A percentile compares a stretch with the other conserved stretches of the same genome.
Conservation (phyloP, 2,329 filamentous ascomycete species). For the Nemania diffusa region DNA sequence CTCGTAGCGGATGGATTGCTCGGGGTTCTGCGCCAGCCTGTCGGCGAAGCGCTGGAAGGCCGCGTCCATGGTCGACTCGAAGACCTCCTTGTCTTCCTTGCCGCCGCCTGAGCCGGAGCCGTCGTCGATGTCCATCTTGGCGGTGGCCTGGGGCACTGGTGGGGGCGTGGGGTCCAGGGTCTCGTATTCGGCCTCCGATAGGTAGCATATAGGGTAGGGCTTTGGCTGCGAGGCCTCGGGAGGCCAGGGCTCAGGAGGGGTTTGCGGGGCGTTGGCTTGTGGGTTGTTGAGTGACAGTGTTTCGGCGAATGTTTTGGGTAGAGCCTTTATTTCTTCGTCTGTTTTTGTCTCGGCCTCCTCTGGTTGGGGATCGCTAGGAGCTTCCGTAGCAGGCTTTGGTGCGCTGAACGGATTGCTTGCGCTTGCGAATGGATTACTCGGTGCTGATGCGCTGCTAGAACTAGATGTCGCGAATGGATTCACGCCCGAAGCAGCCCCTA, state of each 20-base stretch:
- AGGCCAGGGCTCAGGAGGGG: slow-evolving; percentile 80
- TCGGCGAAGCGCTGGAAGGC: slow-evolving; percentile 81
- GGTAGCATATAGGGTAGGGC: slow-evolving; percentile 80
- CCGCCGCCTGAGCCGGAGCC: slow-evolving; percentile 46
- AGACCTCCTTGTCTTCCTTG: slow-evolving; percentile 75
- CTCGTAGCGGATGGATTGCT: slow-evolving; percentile 85
- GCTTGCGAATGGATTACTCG: slow-evolving; percentile 70
- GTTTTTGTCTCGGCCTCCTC: slow-evolving; percentile 42
- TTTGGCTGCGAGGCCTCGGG: slow-evolving; percentile 69
- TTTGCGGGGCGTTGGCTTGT: slow-evolving; percentile 50
- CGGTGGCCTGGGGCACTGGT: slow-evolving; percentile 61
- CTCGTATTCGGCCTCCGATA: slow-evolving; percentile 91
- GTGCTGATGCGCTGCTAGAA: slow-evolving; percentile 41
- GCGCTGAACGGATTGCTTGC: slow-evolving; percentile 60
- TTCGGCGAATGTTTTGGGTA: slow-evolving; percentile 75
- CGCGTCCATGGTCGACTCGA: slow-evolving; percentile 79
- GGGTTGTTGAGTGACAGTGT: slow-evolving; percentile 77
- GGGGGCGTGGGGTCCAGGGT: slow-evolving; percentile 73
- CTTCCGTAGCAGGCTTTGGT: slow-evolving; percentile 15
- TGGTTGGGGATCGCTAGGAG: slow-evolving; percentile 27
- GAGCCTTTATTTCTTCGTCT: slow-evolving; percentile 45
- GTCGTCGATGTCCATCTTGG: slow-evolving; percentile 60
- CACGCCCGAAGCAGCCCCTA: slow-evolving; percentile 51
- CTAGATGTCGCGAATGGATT: slow-evolving; percentile 70
- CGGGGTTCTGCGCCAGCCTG: slow-evolving; percentile 80